Evolutionary conservation across 805 yeast genomes (phyloP).

Genomic region (Sugiyamaella valdiviana): DNA sequence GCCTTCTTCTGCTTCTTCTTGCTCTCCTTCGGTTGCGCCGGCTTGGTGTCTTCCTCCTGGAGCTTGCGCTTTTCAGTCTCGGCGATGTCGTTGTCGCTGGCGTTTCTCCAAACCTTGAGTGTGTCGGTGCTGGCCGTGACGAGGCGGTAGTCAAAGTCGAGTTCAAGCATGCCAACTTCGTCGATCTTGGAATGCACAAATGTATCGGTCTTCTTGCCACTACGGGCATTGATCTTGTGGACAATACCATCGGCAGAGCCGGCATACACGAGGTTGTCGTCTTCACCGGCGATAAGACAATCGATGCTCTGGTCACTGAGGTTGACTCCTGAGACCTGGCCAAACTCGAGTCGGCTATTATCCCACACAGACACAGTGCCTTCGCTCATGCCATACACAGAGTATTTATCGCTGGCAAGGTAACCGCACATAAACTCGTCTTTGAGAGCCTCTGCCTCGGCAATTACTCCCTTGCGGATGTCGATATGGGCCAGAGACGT

Average conservation of each 20-base stretch:
- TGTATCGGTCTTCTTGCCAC: conserved; percentile 43
- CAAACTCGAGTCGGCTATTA: conserved; percentile 44
- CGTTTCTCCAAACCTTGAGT: conserved; percentile 63
- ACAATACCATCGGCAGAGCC: conserved; percentile 40
- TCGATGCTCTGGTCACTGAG: conserved; percentile 37
- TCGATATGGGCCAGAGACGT: conserved; percentile 77
- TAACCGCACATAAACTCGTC: conserved; percentile 81
- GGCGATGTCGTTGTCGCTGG: conserved; percentile 6
- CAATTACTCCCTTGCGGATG: conserved; percentile 59
- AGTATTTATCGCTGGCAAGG: conserved; percentile 54
- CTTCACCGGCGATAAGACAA: conserved; percentile 20
- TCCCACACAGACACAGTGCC: conserved; percentile 91
- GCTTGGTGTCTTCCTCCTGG: conserved; percentile 12
- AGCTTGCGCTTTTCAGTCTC: conserved; percentile 14
- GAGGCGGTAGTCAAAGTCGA: conserved; percentile 74
- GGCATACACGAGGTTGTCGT: conserved; percentile 22
- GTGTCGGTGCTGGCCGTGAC: conserved; percentile 80
- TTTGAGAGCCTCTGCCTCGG: conserved; percentile 81
- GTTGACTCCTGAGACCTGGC: conserved; percentile 73
- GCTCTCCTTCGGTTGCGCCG: conserved; percentile 11
- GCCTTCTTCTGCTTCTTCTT: conserved; percentile 11
- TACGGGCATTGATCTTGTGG: conserved; percentile 57
- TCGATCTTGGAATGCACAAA: conserved; percentile 22
- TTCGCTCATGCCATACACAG: conserved; percentile 83
- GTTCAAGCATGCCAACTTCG: conserved; percentile 71